These are phyloP conservation scores for Exophiala alcalophila DNA, from an alignment of 2,329 filamentous ascomycete species.

Conservation along the genomic window DNA sequence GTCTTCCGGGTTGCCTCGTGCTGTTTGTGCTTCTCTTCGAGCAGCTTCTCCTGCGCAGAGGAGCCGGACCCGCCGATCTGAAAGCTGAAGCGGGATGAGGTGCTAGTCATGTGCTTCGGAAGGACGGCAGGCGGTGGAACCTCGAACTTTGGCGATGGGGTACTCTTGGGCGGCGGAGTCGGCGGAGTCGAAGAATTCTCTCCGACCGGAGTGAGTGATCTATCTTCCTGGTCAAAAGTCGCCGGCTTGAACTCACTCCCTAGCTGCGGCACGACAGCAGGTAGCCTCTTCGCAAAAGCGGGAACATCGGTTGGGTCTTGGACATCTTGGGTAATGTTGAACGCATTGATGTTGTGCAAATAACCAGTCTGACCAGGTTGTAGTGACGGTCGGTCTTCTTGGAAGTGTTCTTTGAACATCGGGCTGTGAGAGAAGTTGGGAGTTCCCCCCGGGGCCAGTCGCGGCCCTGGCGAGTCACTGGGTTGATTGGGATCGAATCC, in stretches of 20 bases:
- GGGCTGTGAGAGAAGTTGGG: conserved; percentile 48
- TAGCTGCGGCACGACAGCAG: conserved; percentile 30
- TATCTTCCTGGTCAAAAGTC: conserved; percentile 8
- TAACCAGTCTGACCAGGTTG: conserved; percentile 45
- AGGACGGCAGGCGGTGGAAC: conserved; percentile 33
- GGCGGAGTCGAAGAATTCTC: conserved; percentile 23
- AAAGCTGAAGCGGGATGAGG: conserved; percentile 63
- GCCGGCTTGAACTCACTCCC: background rate
- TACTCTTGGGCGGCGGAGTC: conserved; percentile 26
- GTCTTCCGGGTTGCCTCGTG: conserved; percentile 47
- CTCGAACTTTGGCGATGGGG: conserved; percentile 27
- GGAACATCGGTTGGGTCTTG: conserved; percentile 38
- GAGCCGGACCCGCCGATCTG: conserved; percentile 59
- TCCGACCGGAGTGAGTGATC: conserved; percentile 3
- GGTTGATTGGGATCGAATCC: conserved; percentile 7
- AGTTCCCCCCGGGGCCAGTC: conserved; percentile 8
- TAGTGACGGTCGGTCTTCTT: conserved; percentile 45
- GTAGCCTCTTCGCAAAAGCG: conserved; percentile 45
- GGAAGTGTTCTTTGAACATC: conserved; percentile 61
- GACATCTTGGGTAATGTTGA: conserved; percentile 32
- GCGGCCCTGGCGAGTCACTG: conserved; percentile 8
- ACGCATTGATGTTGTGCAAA: conserved; percentile 41
- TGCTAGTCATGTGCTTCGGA: conserved; percentile 52
- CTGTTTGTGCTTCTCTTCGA: conserved; percentile 62
- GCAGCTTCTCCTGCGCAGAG: conserved; percentile 57